Base-by-base conservation (phyloP, 352 stramenopile species). In the Pseudoperonospora humuli region DNA sequence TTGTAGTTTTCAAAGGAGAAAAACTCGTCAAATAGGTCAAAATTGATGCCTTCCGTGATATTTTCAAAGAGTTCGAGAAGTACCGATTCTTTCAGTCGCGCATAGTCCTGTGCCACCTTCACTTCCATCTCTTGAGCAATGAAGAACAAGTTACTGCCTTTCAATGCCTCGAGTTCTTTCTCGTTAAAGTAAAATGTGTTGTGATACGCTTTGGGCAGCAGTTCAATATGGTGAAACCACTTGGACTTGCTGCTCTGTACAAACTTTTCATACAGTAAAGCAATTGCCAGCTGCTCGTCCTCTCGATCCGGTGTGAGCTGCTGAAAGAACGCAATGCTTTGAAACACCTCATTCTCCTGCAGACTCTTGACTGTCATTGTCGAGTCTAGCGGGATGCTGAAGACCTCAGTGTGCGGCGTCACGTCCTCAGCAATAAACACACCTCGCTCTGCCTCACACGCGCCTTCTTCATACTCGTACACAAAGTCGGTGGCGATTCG, bases 391-490 rank as follows among this genome's bases (percentile, higher is more conserved):
- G 79, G 79, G 28, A 88, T 71, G 39, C 62, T 64, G 40, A 91
- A 70, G 2, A 91, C 68, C 33, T 77, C 46, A 1, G 75, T 81
- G 51, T 88, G 79, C 23, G 79, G 75, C 45, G 60, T 57, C 32
- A 91, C 72, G 50, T 91, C 79, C 46, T 91, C 79, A 11, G 79
- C 72, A 50, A 91, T 76, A 50, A 77, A 91, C 45, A 91, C 79
- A 37, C 75, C 75, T 32, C 75, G 75, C 28, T 91, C 72, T 0
- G 57, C 45, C 27, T 66, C 66, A n/a, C 56, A 61, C 17, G 50
- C 55, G 26, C 39, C 53, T 9, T 54, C 45, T 37, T 64, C 54
- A 17, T 60, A 59, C 59, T 91, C 79, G 61, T 91, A 91, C 35
- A 91, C 79, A 52, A 91, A 91, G 64, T 88, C 79, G 6, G 74